Percentiles rank a stretch among this genome's conserved stretches.
These are phyloP conservation scores for Clarireedia sp. DNA, from an alignment of 2,329 filamentous ascomycete species.

Conservation along the genomic window DNA sequence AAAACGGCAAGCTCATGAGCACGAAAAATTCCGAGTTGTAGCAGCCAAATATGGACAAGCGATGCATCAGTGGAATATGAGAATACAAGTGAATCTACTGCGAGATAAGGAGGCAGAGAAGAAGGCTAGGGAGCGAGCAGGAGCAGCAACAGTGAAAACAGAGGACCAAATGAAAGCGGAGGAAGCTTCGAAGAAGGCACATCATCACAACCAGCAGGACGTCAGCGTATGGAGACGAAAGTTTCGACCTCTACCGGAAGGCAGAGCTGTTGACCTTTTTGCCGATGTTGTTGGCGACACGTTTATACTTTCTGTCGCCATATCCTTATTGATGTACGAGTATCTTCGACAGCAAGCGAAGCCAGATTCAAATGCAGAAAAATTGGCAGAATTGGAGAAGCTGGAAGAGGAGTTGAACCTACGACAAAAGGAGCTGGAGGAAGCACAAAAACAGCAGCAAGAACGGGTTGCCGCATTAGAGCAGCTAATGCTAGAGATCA, in stretches of 20 bases:
- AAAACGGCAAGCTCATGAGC: slow-evolving; percentile 58
- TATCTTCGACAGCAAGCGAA: slow-evolving; percentile 52
- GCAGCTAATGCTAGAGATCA: slow-evolving; percentile 27
- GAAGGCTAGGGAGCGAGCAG: slow-evolving; percentile 53
- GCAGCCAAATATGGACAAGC: slow-evolving; percentile 55
- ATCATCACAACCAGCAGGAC: slow-evolving; percentile 24
- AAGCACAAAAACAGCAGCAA: slow-evolving; percentile 33
- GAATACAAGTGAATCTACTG: slow-evolving; percentile 50
- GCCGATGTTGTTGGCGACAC: slow-evolving; percentile 57
- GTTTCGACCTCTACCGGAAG: slow-evolving; percentile 55
- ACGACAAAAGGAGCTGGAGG: slow-evolving; percentile 47
- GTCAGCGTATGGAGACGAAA: slow-evolving; percentile 54
- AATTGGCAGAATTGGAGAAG: slow-evolving; percentile 44
- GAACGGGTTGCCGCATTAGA: slow-evolving; percentile 27
- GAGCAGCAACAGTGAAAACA: slow-evolving; percentile 57
- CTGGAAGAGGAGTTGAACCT: slow-evolving; percentile 44
- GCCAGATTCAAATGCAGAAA: slow-evolving; percentile 48
- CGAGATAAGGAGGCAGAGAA: slow-evolving; percentile 50
- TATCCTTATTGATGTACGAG: slow-evolving; percentile 52
- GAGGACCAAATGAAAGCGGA: slow-evolving; percentile 51
- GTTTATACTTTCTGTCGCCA: slow-evolving; percentile 54
- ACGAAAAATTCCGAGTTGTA: slow-evolving; percentile 50
- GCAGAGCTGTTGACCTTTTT: slow-evolving; percentile 58
- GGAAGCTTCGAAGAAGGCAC: slow-evolving; percentile 35
- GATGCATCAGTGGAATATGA: slow-evolving; percentile 62